A percentile compares a stretch with the other conserved stretches of the same genome.
Conservation (phyloP, 164 flowering plant species). For the Brasenia schreberi region DNA sequence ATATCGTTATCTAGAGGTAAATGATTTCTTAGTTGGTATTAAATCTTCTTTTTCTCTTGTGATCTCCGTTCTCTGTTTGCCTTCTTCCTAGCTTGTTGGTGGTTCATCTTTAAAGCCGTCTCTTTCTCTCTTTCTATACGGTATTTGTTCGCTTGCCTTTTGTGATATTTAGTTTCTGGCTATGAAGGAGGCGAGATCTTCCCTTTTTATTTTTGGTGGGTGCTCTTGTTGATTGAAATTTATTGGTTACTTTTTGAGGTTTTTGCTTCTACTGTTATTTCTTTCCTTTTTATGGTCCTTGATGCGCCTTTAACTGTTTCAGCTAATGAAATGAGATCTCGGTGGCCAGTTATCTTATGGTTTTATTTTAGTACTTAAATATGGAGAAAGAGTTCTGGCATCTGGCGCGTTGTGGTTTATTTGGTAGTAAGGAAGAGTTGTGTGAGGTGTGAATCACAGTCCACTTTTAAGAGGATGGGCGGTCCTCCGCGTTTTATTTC, state of each 20-base stretch:
- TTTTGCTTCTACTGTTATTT: not conserved
- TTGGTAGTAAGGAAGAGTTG: no score
- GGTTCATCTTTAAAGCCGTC: not conserved
- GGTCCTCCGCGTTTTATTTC: no score
- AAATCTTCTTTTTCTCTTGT: not conserved
- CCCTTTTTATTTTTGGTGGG: not conserved
- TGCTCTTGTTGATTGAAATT: not conserved
- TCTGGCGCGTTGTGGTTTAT: no score
- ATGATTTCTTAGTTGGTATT: not conserved
- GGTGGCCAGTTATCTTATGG: not conserved
- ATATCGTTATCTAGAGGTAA: not conserved
- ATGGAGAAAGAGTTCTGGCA: no score
- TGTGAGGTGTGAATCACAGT: no score
- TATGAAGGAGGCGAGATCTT: not conserved
- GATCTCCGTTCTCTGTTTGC: not conserved
- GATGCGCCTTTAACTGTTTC: not conserved
- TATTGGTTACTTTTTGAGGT: not conserved
- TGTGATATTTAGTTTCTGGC: no score
- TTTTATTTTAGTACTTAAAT: no score
- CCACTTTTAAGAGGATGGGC: no score
- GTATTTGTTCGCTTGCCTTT: no score
- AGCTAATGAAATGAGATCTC: not conserved
- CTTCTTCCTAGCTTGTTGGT: not conserved
- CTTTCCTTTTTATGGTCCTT: no score
- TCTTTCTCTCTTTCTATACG: not conserved